Conservation (phyloP, 1,284 basidiomycete species). For the Cutaneotrichosporon sp. region DNA sequence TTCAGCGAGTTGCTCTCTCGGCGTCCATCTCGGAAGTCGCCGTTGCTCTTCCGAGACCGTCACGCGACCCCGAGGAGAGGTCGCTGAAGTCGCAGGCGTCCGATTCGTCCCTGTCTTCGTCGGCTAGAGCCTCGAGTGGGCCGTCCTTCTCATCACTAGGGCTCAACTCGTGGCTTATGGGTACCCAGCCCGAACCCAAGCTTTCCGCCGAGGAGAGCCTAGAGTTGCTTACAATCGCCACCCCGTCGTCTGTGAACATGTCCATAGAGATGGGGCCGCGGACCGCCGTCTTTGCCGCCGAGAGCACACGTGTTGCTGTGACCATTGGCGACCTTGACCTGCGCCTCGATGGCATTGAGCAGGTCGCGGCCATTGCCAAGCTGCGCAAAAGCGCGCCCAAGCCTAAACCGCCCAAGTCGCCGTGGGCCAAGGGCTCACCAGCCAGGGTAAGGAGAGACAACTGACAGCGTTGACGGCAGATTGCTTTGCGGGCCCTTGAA, state of each 20-base stretch:
- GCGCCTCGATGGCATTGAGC: constrained; percentile 26
- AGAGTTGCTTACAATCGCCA: too few species aligned
- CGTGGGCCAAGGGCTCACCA: constrained; percentile 10
- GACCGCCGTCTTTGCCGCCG: constrained; percentile 31
- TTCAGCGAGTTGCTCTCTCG: constrained; percentile 31
- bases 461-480: constrained; percentile 21
- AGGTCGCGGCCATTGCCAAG: constrained; percentile 20
- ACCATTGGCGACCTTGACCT: constrained; percentile 25
- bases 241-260: too few species aligned
- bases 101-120: too few species aligned
- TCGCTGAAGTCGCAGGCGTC: not conserved
- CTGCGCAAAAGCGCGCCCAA: not conserved
- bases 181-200: too few species aligned
- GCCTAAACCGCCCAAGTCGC: not conserved
- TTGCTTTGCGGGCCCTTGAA: constrained; percentile 34
- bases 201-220: too few species aligned
- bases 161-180: too few species aligned
- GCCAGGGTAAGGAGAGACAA: constrained; percentile 22
- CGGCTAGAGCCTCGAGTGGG: too few species aligned
- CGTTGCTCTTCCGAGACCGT: constrained; percentile 26
- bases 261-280: not conserved
- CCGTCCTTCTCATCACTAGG: too few species aligned
- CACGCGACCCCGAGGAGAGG: not conserved
- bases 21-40: constrained; percentile 22
- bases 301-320: constrained; percentile 29